phyloP scores from a whole-genome alignment of 257 asterid genomes.

The Petrea volubilis region DNA sequence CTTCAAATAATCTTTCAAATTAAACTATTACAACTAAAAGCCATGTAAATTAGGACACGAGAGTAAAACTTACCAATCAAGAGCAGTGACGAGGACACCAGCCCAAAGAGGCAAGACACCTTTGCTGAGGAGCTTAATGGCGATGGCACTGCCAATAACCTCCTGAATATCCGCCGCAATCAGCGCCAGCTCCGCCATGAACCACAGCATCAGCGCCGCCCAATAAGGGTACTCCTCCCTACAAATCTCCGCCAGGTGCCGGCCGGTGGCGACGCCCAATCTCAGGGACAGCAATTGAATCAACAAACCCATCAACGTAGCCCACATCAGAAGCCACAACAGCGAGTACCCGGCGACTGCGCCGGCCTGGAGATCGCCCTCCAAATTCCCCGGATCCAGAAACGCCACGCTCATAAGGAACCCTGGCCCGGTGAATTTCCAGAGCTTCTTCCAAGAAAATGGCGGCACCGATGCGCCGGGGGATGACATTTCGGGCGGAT shows the following conservation, averaged over 20 bases:
- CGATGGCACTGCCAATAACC: slow-evolving; percentile 82
- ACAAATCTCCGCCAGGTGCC: slow-evolving; percentile 72
- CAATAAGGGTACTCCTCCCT: slow-evolving; percentile 68
- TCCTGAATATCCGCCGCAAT: slow-evolving; percentile 80
- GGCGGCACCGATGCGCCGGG: slow-evolving; percentile 44
- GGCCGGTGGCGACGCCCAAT: slow-evolving; percentile 71
- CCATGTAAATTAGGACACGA: not conserved
- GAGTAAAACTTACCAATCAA: slow-evolving; percentile 51
- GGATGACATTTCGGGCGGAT: slow-evolving; percentile 21
- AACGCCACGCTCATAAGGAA: slow-evolving; percentile 79
- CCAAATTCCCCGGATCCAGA: slow-evolving; percentile 77
- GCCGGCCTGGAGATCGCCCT: slow-evolving; percentile 77
- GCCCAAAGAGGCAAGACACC: slow-evolving; percentile 77
- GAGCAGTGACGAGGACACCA: slow-evolving; percentile 72
- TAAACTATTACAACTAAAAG: too few species aligned
- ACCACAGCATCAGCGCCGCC: slow-evolving; percentile 66
- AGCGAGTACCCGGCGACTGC: slow-evolving; percentile 72
- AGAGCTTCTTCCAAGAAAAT: slow-evolving; percentile 70
- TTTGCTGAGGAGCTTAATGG: slow-evolving; percentile 56
- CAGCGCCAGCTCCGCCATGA: slow-evolving; percentile 74
- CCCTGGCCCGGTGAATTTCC: slow-evolving; percentile 81
- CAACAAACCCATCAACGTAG: slow-evolving; percentile 68
- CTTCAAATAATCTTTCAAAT: not conserved
- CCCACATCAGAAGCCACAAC: slow-evolving; percentile 68
- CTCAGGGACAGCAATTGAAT: slow-evolving; percentile 61